Base-by-base conservation (phyloP, 2,329 filamentous ascomycete genomes). In the Magnaporthiopsis rhizophila region DNA sequence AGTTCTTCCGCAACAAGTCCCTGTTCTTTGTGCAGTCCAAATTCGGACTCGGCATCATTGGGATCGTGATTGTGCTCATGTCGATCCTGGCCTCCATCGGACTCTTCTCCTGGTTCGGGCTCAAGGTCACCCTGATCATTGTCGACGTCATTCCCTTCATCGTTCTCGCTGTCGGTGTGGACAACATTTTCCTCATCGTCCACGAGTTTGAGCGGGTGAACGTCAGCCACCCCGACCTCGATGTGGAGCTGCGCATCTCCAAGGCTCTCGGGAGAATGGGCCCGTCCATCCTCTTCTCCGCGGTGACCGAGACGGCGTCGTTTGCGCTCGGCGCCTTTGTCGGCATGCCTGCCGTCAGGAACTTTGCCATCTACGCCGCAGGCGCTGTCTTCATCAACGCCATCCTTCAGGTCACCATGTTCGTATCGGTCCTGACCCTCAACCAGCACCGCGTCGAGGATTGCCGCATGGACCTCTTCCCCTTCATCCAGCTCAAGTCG, bases 121-220 rank as follows among this genome's bases (percentile, higher is more conserved):
- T 99, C 71, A 97, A 96, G 77, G 95, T 94, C 18, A 99, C 95
- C 0, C 81, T 99, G 69, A 99, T 99, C 72, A 99, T 99, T 66
- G 94, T 96, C 5, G 95, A 99, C 73, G 95, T 99, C 66, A 99
- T 99, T 68, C 95, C 95, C 0, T 99, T 99, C 76, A 88, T 99
- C 68, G 94, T 99, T 12, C 80, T 99, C 26, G 95, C 95, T 15
- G 93, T 99, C 34, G 95, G 95, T 59, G 96, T 99, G 3, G 95
- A 99, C 82, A 99, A 99, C 73, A 98, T 99, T 71, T 99, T 99
- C 78, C 80, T 99, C 64, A 97, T 99, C 65, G 95, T 99, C 0
- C 95, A 99, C 76, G 95, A 99, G 76, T 96, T 99, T 66, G 95
- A 99, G 74, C 86, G 95, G 36, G 90, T 97, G 73, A 99, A 99